Evolutionary conservation across 768 basidiomycete genomes (phyloP).

Genomic region (Kwoniella mangroviensis): DNA sequence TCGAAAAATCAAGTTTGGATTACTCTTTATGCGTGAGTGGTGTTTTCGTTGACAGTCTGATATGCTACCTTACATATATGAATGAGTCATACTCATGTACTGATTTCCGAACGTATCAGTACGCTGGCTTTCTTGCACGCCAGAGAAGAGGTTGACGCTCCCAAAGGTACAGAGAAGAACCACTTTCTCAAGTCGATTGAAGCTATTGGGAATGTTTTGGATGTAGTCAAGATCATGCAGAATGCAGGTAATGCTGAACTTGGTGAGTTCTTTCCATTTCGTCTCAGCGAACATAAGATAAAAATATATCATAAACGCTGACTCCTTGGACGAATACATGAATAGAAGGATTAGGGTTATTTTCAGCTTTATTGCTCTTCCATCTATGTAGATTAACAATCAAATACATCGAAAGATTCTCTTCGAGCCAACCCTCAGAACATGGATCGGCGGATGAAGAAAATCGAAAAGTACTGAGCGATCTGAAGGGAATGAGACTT

Average conservation of each 20-base stretch:
- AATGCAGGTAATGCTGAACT: slow-evolving; percentile 22
- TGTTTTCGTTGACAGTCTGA: not conserved
- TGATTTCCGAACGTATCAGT: not conserved
- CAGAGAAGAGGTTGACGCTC: slow-evolving; percentile 30
- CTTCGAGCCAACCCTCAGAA: not conserved
- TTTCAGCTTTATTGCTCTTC: not conserved
- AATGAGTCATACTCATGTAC: too few species aligned
- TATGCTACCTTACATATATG: too few species aligned
- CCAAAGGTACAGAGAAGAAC: slow-evolving; percentile 4
- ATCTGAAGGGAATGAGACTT: not conserved
- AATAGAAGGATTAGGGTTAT: slow-evolving; percentile 7
- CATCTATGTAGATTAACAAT: slow-evolving; percentile 4
- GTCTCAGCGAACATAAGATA: too few species aligned
- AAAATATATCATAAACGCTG: too few species aligned
- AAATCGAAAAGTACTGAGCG: not conserved
- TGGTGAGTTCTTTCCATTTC: too few species aligned
- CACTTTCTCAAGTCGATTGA: slow-evolving; percentile 16
- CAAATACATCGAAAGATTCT: slow-evolving; percentile 3
- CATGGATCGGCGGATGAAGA: not conserved
- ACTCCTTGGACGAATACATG: not conserved
- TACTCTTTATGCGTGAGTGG: slow-evolving; percentile 20
- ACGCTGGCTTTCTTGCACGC: slow-evolving; percentile 20
- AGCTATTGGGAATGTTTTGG: slow-evolving; percentile 22
- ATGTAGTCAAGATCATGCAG: slow-evolving; percentile 24
- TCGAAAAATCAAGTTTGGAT: slow-evolving; percentile 28